A percentile compares a stretch with the other conserved stretches of the same genome.
phyloP scores from a whole-genome alignment of 2,329 filamentous ascomycete species.

The Camillea tinctor region DNA sequence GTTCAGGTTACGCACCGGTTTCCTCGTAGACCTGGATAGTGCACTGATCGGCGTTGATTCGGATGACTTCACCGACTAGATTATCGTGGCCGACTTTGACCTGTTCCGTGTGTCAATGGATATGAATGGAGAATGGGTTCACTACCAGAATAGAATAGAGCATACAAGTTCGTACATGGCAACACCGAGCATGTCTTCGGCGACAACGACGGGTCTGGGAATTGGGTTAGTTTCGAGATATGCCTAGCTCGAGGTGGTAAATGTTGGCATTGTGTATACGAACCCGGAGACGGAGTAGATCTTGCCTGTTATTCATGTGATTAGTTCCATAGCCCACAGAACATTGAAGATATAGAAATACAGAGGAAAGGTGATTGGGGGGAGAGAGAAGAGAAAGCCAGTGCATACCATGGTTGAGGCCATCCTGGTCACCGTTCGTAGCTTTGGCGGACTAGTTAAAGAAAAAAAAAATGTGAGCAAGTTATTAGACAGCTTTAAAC shows the following conservation, averaged over 20 bases:
- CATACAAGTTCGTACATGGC: constrained; percentile 98
- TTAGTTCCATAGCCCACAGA: constrained; percentile 10
- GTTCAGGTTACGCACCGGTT: constrained; percentile 65
- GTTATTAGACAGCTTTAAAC: constrained; percentile 11
- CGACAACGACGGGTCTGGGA: constrained; percentile 82
- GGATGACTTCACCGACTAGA: constrained; percentile 96
- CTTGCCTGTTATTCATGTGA: constrained; percentile 47
- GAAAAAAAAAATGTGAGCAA: background rate
- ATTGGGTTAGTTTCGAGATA: constrained; percentile 32
- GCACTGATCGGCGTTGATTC: constrained; percentile 91
- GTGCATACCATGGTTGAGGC: constrained; percentile 29
- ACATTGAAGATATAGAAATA: background rate
- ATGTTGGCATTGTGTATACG: constrained; percentile 33
- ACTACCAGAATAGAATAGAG: constrained; percentile 15
- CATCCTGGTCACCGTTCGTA: constrained; percentile 33
- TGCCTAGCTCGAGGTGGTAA: background rate
- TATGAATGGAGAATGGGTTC: background rate
- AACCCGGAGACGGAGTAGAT: constrained; percentile 63
- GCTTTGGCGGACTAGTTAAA: constrained; percentile 28
- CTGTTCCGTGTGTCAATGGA: constrained; percentile 43
- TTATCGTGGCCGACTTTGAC: constrained; percentile 90
- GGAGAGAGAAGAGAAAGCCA: background rate
- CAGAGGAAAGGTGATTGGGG: no score
- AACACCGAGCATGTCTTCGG: constrained; percentile 97
- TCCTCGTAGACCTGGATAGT: constrained; percentile 99